These are phyloP conservation scores for Tolypocladium inflatum DNA, from an alignment of 2,329 filamentous ascomycete species.

Conservation along the genomic window DNA sequence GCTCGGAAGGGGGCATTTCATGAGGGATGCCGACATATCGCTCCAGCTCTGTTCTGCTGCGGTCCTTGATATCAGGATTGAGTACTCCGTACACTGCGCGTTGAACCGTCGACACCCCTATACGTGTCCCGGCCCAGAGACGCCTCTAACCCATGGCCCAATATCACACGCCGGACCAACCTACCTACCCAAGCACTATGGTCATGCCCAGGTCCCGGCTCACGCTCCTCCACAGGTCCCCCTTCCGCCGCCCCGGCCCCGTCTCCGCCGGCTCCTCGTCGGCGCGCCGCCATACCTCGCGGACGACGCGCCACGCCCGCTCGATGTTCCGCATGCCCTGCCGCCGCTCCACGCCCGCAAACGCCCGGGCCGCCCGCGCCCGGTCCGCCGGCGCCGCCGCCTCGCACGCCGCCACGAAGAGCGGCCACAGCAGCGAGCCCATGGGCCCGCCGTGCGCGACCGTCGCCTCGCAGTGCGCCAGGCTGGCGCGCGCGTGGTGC, in stretches of 20 bases:
- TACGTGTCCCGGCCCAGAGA: too few relatives aligned
- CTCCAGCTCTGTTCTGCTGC: too few relatives aligned
- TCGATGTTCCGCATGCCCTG: slow-evolving; percentile 60
- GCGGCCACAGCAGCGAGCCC: slow-evolving; percentile 54
- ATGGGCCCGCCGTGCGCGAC: slow-evolving; percentile 49
- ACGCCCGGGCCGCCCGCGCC: slow-evolving; percentile 38
- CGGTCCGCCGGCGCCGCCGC: slow-evolving; percentile 40
- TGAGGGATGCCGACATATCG: too few relatives aligned
- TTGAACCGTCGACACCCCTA: too few relatives aligned
- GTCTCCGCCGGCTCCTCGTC: slow-evolving; percentile 18
- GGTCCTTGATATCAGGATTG: too few relatives aligned
- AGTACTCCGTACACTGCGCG: too few relatives aligned
- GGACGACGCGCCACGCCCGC: slow-evolving; percentile 49
- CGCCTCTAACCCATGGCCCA: too few relatives aligned
- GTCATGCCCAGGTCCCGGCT: neutral
- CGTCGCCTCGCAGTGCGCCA: slow-evolving; percentile 45
- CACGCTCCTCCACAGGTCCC: neutral
- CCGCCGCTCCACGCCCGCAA: slow-evolving; percentile 41
- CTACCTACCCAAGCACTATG: neutral
- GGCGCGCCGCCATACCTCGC: slow-evolving; percentile 50
- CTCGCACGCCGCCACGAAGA: slow-evolving; percentile 55
- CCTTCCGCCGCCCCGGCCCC: neutral
- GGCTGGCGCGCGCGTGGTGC: slow-evolving; percentile 37
- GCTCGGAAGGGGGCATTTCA: too few relatives aligned
- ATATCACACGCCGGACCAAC: too few relatives aligned